phyloP scores from a whole-genome alignment of 345 rosid species.

The Punica granatum region DNA sequence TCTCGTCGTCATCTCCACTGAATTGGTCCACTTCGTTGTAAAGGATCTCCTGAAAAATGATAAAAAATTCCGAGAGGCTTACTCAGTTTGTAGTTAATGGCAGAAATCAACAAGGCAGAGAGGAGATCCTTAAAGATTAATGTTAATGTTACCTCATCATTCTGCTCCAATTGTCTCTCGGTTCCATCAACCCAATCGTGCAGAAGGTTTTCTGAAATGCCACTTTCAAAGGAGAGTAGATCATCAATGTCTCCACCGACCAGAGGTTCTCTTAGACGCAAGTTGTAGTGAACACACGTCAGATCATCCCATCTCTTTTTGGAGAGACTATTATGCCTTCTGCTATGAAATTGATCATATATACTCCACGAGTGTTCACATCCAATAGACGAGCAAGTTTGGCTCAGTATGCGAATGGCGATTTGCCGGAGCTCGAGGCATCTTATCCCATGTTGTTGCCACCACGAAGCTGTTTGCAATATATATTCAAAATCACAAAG shows the following conservation, averaged over 20 bases:
- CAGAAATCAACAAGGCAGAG: background rate
- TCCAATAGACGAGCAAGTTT: constrained; percentile 67
- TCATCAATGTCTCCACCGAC: constrained; percentile 32
- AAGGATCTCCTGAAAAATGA: constrained; percentile 38
- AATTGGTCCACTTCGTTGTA: constrained; percentile 38
- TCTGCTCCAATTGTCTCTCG: constrained; percentile 31
- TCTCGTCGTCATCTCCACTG: constrained; percentile 34
- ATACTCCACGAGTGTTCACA: constrained; percentile 74
- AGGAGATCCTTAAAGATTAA: background rate
- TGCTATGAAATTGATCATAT: constrained; percentile 48
- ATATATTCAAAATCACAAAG: constrained; percentile 3
- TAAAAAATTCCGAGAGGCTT: background rate
- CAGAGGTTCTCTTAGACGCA: constrained; percentile 54
- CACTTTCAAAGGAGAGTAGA: constrained; percentile 36
- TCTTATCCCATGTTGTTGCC: constrained; percentile 76
- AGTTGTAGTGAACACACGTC: constrained; percentile 66
- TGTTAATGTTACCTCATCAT: constrained; percentile 50
- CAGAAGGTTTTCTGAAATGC: constrained; percentile 41
- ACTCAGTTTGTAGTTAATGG: constrained; percentile 6
- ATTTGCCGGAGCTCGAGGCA: constrained; percentile 83
- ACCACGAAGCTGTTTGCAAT: constrained; percentile 60
- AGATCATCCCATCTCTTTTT: constrained; percentile 53
- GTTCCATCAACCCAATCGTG: constrained; percentile 58
- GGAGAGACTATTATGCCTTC: constrained; percentile 44
- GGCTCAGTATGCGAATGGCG: constrained; percentile 82